phyloP scores from a whole-genome alignment of 306 rosid species.

The Inga oerstediana region DNA sequence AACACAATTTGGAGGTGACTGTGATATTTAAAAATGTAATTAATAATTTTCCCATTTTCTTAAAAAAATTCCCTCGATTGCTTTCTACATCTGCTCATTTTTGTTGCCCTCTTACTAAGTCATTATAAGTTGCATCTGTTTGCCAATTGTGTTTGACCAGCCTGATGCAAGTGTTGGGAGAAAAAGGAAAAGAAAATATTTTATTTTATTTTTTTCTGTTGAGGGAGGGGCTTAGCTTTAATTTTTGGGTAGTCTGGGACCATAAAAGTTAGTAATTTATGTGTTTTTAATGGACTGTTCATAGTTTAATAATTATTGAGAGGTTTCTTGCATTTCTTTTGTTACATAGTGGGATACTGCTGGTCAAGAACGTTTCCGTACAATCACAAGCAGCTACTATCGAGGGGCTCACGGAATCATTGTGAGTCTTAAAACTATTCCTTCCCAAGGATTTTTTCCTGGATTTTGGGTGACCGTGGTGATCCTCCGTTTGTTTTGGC shows the following conservation, averaged over 20 bases:
- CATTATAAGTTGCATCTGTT: constrained; percentile 18
- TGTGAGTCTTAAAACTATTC: constrained; percentile 50
- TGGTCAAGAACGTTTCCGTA: constrained; percentile 99
- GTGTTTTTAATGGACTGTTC: neutral
- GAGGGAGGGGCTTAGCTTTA: neutral
- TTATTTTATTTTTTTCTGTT: no score
- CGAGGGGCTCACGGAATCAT: constrained; percentile 99
- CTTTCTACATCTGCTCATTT: neutral
- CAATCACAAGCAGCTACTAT: constrained; percentile 99
- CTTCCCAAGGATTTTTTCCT: constrained; percentile 1
- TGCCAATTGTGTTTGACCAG: constrained; percentile 8
- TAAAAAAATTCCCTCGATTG: neutral
- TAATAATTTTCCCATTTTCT: neutral
- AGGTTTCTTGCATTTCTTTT: constrained; percentile 27
- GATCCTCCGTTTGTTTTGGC: constrained; percentile 22
- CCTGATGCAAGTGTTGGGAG: neutral
- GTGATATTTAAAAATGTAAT: neutral
- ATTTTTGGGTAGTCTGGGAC: neutral
- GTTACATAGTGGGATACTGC: constrained; percentile 96
- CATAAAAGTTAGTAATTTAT: neutral
- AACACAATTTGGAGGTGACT: constrained; percentile 16
- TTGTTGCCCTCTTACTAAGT: neutral
- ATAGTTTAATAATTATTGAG: constrained; percentile 21
- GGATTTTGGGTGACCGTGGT: constrained; percentile 23
- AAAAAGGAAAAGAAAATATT: neutral